Evolutionary conservation across 345 rosid species (phyloP).

Genomic region (Nephelium lappaceum): DNA sequence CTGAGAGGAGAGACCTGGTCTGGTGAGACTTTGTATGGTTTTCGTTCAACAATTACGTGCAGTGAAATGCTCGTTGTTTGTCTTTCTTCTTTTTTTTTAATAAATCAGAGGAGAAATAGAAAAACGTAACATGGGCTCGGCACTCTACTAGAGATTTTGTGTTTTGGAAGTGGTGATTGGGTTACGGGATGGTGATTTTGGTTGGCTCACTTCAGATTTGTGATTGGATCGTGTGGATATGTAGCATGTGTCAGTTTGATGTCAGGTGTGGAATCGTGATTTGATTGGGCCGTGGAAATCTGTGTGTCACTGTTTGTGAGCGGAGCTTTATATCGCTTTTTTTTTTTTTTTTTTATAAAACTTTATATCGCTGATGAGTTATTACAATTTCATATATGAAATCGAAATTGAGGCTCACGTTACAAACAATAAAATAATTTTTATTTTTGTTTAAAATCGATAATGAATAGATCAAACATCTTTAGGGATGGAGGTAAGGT

Average conservation of each 20-base stretch:
- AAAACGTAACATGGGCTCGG: not conserved
- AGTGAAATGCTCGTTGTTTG: conserved; percentile 32
- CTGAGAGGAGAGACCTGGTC: conserved; percentile 21
- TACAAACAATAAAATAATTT: too few species aligned
- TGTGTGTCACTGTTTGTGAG: not conserved
- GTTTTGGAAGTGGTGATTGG: not conserved
- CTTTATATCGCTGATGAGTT: not conserved
- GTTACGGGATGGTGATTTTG: not conserved
- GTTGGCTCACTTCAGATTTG: not conserved
- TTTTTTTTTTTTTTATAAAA: too few species aligned
- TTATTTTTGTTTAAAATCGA: too few species aligned
- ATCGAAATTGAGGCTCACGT: too few species aligned
- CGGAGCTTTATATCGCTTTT: not conserved
- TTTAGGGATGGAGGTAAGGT: too few species aligned
- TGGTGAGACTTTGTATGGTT: conserved; percentile 11
- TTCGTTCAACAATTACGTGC: conserved; percentile 22
- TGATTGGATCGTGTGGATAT: not conserved
- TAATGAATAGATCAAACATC: too few species aligned
- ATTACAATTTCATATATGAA: too few species aligned
- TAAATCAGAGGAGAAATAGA: not conserved
- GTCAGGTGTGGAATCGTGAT: not conserved
- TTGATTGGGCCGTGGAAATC: conserved; percentile 13
- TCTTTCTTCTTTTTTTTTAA: not conserved
- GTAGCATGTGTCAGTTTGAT: not conserved
- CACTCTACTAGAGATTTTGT: not conserved